Evolutionary conservation across 768 basidiomycete species (phyloP).

Genomic region (Candolleomyces aberdarensis): DNA sequence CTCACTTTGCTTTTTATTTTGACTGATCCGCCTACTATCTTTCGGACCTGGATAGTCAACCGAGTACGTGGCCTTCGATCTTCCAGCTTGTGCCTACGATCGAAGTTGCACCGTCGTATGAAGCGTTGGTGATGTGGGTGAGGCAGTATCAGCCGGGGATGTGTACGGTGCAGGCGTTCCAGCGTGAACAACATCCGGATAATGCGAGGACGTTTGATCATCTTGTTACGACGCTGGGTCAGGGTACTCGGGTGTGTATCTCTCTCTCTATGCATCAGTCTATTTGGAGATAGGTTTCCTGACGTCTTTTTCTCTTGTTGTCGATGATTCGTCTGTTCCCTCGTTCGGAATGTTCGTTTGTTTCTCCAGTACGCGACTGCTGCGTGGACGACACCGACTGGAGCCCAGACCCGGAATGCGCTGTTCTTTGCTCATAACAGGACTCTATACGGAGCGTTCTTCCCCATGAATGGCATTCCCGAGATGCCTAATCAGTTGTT

Average conservation of each 20-base stretch:
- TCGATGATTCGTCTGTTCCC: no score
- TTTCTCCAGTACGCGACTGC: constrained; percentile 43
- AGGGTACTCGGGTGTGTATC: not conserved
- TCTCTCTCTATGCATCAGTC: not conserved
- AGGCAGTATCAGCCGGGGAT: constrained; percentile 36
- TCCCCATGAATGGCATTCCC: constrained; percentile 50
- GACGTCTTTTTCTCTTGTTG: no score
- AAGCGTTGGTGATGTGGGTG: constrained; percentile 48
- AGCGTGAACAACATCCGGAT: constrained; percentile 14
- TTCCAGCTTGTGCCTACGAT: constrained; percentile 39
- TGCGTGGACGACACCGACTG: constrained; percentile 46
- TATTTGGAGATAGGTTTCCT: not conserved
- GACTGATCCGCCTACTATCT: not conserved
- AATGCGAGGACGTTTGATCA: not conserved
- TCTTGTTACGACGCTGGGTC: not conserved
- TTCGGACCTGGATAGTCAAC: constrained; percentile 32
- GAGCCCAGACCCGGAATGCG: constrained; percentile 40
- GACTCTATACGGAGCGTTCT: constrained; percentile 45
- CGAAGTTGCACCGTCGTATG: constrained; percentile 35
- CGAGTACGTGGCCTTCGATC: constrained; percentile 50
- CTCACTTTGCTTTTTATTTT: no score
- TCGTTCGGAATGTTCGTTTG: no score
- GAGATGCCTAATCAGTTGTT: constrained; percentile 38
- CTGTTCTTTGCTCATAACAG: constrained; percentile 39
- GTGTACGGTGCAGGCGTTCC: constrained; percentile 31